Evolutionary conservation across 345 rosid species (phyloP), one percentile per base, ranked within the genome.

Genomic region (Citrus mangshanensis): DNA sequence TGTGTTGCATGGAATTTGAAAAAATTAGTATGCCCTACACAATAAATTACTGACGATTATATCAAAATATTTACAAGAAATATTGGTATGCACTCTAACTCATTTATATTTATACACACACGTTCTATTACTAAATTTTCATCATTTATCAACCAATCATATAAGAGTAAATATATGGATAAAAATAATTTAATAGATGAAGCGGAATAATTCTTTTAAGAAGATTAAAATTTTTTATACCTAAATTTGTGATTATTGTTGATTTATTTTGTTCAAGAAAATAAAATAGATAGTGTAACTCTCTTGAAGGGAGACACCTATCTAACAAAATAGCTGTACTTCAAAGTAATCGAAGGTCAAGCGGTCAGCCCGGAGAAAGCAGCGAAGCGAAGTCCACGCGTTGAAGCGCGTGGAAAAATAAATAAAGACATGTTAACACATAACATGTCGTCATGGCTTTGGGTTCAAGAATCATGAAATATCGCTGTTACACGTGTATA

Each of bases 361-460:
- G 46, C 10, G 14, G 14, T 66, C 70, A 65, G 9, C 69, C 69
- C 24, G 25, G 6, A 65, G 25, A 30, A n/a, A n/a, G n/a, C n/a
- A n/a, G n/a, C n/a, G n/a, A n/a, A n/a, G n/a, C n/a, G n/a, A n/a
- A 30, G 51, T 64, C 78, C 78, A 64, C 63, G 30, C 49, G 8
- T 75, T 65, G 42, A 62, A 46, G 62, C 78, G 78, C 70, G 78
- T 63, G 51, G 34, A 64, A 21, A 28, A 51, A 32, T 51, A 4
- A 16, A 18, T 0, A 5, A n/a, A 9, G 62, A 4, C 71, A 42
- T 38, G 66, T 7, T 59, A 60, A n/a, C 49, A 3, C 51, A 24
- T 24, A 28, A 14, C 28, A 24, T 24, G 34, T 40, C 22, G 19
- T 22, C 27, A 0, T 38, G 2, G 21, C 70, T 30, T 6, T 6